A percentile compares a stretch with the other conserved stretches of the same genome.
Conservation (phyloP, 1,284 basidiomycete genomes). For the Filobasidium uniguttulatum region DNA sequence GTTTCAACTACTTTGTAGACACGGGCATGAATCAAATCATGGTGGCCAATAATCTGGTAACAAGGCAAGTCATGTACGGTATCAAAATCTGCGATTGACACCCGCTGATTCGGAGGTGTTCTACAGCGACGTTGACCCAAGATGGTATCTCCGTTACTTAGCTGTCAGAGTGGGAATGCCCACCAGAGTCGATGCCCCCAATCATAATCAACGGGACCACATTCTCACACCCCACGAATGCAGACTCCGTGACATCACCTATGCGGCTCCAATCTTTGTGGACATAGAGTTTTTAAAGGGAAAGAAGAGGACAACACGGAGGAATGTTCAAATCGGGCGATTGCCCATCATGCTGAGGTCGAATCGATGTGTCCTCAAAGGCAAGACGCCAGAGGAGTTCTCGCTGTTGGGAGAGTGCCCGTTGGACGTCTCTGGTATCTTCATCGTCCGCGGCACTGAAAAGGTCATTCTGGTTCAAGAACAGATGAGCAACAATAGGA, state of each 20-base stretch:
- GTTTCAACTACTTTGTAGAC: conserved; percentile 99
- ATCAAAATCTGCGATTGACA: neutral
- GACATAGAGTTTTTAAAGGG: conserved; percentile 93
- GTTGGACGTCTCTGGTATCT: conserved; percentile 95
- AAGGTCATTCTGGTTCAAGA: conserved; percentile 99
- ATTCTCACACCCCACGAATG: conserved; percentile 95
- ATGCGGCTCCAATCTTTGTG: conserved; percentile 73
- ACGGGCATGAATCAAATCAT: conserved; percentile 95
- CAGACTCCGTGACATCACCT: conserved; percentile 88
- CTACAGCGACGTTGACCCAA: conserved; percentile 82
- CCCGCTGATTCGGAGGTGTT: neutral
- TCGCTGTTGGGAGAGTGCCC: conserved; percentile 94
- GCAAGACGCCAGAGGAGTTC: conserved; percentile 62
- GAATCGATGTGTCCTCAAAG: conserved; percentile 81
- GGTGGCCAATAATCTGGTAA: conserved; percentile 68
- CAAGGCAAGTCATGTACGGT: neutral
- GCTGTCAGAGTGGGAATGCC: conserved; percentile 89
- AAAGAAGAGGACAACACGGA: conserved; percentile 67
- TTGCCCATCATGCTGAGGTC: conserved; percentile 95
- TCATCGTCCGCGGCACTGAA: conserved; percentile 97
- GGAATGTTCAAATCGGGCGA: conserved; percentile 79
- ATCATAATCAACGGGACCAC: conserved; percentile 48
- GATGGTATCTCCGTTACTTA: conserved; percentile 93
- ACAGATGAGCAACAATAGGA: conserved; percentile 96
- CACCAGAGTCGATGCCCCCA: conserved; percentile 47